Base-by-base conservation (phyloP, 1,284 basidiomycete species). In the Ganoderma meredithae region DNA sequence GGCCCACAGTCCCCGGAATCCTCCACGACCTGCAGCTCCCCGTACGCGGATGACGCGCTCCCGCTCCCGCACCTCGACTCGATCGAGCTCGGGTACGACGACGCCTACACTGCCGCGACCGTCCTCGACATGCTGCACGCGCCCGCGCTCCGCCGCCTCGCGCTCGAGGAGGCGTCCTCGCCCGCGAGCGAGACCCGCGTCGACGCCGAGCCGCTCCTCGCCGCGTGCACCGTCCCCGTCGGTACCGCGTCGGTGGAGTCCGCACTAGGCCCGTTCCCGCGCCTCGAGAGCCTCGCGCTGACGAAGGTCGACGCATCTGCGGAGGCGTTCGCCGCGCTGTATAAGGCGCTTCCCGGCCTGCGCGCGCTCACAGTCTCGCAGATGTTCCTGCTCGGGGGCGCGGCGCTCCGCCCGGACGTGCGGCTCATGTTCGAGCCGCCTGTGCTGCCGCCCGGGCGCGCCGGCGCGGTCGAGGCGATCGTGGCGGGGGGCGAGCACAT, bases 11-110 rank as follows among this genome's bases (percentile, higher is more conserved):
- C 53, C n/a, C 55, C 66, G 15, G 55, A 53, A 17, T 25, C 31
- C 5, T 31, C 56, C 5, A 17, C n/a, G 7, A 33, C 59, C 27
- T 65, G 61, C 62, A 40, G 31, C 19, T 10, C 40, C 22, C 27
- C 19, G 3, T 36, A 12, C 41, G 15, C 17, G 10, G 41, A 41
- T 13, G 61, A 27, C 12, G 69, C 73, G n/a, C 19, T 75, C 27
- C n/a, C 63, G 4, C 63, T 75, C 17, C 73, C 70, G 1, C 31
- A 22, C 36, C 69, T 75, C 33, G 66, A 63, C 22, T 63, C 59
- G 53, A 39, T 75, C 39, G 68, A 65, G 27, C 40, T 75, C 2
- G 74, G 70, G 3, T 75, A 71, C 68, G 71, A 74, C 64, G 73
- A 74, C 55, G 31, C 68, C 58, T 41, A 65, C 41, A 52, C 63